These are phyloP conservation scores for Podila horticola DNA, from an alignment of 192 early-diverging fungal genomes.

Conservation along the genomic window DNA sequence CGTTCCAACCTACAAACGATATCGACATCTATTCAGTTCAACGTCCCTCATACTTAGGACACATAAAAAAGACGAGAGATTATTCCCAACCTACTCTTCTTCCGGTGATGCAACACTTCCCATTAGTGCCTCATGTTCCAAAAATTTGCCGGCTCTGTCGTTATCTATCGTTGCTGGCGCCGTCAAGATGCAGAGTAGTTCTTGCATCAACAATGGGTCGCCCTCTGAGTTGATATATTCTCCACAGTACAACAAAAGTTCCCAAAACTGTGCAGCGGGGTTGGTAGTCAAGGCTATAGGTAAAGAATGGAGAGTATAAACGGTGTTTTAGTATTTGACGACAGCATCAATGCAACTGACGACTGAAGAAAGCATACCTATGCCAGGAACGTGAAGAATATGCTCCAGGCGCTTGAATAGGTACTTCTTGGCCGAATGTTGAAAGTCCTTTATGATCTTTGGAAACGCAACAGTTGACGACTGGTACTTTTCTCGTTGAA, in stretches of 20 bases:
- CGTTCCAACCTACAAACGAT: conserved; percentile 1
- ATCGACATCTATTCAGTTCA: background rate
- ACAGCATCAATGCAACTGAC: background rate
- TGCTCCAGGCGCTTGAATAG: conserved; percentile 6
- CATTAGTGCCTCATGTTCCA: background rate
- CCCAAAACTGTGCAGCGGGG: conserved; percentile 28
- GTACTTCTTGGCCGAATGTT: background rate
- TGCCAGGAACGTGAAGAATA: conserved; percentile 22
- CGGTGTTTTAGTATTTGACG: background rate
- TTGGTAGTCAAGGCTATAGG: conserved; percentile 17
- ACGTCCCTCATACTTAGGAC: background rate
- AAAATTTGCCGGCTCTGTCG: background rate
- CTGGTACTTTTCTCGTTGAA: conserved; percentile 38
- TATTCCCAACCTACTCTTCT: background rate
- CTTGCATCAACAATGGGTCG: background rate
- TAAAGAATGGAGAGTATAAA: background rate
- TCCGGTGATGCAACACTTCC: background rate
- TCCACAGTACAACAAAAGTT: conserved; percentile 10
- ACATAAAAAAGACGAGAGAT: background rate
- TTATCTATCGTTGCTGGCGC: background rate
- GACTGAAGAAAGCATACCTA: background rate
- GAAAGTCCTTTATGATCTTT: conserved; percentile 10
- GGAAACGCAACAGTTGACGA: conserved; percentile 28
- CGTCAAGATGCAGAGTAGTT: conserved; percentile 3
- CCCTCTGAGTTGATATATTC: background rate